Base-by-base conservation (phyloP, 2,329 filamentous ascomycete species). In the Sporothrix variecibatus region DNA sequence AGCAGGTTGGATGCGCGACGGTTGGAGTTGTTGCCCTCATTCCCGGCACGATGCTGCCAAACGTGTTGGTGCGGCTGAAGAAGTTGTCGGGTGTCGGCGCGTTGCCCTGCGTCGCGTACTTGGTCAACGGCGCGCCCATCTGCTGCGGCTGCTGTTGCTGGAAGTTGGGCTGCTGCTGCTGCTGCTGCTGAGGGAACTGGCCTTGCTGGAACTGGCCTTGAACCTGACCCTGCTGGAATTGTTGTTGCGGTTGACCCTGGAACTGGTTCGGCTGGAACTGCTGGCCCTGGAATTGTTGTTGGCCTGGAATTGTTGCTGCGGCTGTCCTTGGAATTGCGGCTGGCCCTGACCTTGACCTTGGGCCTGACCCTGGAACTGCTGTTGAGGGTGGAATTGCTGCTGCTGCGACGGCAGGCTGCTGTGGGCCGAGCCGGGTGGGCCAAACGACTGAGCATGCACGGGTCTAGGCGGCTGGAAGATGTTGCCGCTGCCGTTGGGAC, bases 1-100 rank as follows among this genome's bases (percentile, higher is more conserved):
- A 76, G 31, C 2, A 77, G 34, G 2, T 58, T 46, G 0, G 76
- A 72, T 4, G 64, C 26, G 9, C 75, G 67, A 4, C 75, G 72
- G 23, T 53, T 40, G 4, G 38, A 23, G 15, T 53, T 65, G 15
- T 60, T 65, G n/a, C 34, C 5, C 4, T 73, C 69, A 31, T 20
- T n/a, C 2, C 34, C 34, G 70, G 58, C 8, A 76, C 12, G 26
- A 74, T 65, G 51, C 70, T 73, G 9, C 74, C 72, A 71, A 73
- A 76, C 0, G 72, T 77, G 26, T 74, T 67, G n/a, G 73, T 49
- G 7, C 73, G 70, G 23, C 17, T 56, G 15, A 73, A 69, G 17
- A 69, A 60, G 53, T 23, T 60, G 17, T 28, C 62, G 9, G 73
- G 43, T 7, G 40, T 20, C 43, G 51, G 53, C 15, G 43, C 6